These are phyloP conservation scores for Plasmodium ovale DNA, from an alignment of 169 alveolate genomes.

Conservation along the genomic window DNA sequence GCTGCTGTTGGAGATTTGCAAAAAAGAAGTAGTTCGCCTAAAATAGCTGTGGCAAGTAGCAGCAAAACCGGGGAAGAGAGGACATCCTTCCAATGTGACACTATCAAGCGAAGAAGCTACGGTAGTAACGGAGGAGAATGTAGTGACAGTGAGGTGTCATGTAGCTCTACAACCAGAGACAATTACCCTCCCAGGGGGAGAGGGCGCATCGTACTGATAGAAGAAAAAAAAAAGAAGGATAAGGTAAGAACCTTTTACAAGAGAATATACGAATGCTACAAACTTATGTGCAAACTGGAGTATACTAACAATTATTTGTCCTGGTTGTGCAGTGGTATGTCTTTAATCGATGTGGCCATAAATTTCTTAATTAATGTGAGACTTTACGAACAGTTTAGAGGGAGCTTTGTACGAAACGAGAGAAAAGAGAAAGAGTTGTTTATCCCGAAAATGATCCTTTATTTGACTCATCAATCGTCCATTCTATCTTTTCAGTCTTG, in stretches of 20 bases:
- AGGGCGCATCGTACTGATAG: background rate
- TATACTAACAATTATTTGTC: constrained; percentile 57
- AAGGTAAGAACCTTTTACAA: constrained; percentile 22
- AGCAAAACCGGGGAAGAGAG: too few species aligned
- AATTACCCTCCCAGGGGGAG: too few species aligned
- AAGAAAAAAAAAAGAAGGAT: constrained; percentile 8
- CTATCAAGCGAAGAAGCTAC: too few species aligned
- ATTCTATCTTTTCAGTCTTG: constrained; percentile 69
- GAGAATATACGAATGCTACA: constrained; percentile 64
- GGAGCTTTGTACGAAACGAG: too few species aligned
- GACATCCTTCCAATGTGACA: too few species aligned
- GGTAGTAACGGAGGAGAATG: too few species aligned
- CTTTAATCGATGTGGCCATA: constrained; percentile 58
- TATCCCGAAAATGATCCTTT: constrained; percentile 44
- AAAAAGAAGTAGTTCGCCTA: too few species aligned
- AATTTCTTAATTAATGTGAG: constrained; percentile 61
- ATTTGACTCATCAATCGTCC: constrained; percentile 65
- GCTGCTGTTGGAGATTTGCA: too few species aligned
- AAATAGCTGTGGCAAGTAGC: too few species aligned
- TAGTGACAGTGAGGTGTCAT: too few species aligned
- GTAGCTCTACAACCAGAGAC: too few species aligned
- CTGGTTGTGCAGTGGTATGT: constrained; percentile 71
- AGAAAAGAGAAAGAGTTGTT: constrained; percentile 9
- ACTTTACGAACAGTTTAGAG: constrained; percentile 16
- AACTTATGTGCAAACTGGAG: constrained; percentile 45